phyloP scores from a whole-genome alignment of 2,329 filamentous ascomycete genomes.

The Zelopaecilomyces penicillatus region DNA sequence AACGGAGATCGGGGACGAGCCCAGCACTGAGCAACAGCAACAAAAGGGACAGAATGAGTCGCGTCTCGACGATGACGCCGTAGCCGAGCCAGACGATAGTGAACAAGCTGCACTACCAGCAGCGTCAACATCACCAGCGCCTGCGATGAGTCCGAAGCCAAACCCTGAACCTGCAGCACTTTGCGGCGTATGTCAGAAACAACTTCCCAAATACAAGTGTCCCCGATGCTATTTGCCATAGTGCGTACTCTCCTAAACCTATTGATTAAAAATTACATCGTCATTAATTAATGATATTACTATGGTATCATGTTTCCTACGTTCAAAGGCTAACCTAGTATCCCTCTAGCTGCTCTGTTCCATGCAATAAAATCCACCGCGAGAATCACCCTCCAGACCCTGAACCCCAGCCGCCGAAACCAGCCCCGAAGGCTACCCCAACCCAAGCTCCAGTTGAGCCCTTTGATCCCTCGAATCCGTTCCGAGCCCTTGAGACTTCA shows the following conservation, averaged over 20 bases:
- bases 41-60: not conserved
- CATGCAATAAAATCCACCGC: constrained; percentile 46
- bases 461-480: constrained; percentile 33
- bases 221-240: constrained; percentile 49
- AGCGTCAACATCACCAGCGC: not conserved
- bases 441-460: constrained; percentile 5
- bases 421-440: not conserved
- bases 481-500: constrained; percentile 42
- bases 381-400: constrained; percentile 39
- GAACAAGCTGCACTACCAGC: not conserved
- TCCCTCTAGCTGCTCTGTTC: constrained; percentile 45
- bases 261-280: not conserved
- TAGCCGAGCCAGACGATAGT: not conserved
- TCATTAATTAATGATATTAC: not conserved
- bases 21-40: not conserved
- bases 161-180: constrained; percentile 7
- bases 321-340: constrained; percentile 6
- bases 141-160: not conserved
- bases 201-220: constrained; percentile 54
- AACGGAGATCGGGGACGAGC: not conserved
- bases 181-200: constrained; percentile 46
- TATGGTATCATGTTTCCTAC: constrained; percentile 1
- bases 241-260: constrained; percentile 32
- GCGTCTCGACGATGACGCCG: not conserved
- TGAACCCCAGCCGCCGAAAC: constrained; percentile 16